A percentile compares a stretch with the other conserved stretches of the same genome.
phyloP scores from a whole-genome alignment of 306 rosid species.

The Castanospermum australe region DNA sequence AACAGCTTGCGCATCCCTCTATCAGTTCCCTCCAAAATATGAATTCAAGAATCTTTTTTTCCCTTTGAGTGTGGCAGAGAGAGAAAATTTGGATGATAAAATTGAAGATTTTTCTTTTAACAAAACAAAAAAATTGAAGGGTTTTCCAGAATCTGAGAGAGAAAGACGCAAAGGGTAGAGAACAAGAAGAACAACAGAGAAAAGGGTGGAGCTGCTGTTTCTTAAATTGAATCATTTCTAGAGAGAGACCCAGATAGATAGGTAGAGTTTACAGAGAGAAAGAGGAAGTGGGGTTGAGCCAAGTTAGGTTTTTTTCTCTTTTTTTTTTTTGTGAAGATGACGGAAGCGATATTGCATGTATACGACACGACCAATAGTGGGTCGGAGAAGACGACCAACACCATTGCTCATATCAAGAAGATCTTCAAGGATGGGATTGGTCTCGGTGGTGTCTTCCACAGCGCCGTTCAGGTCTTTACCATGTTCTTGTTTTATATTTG shows the following conservation, averaged over 20 bases:
- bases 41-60: not conserved
- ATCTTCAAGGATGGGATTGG: slow-evolving; percentile 87
- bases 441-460: slow-evolving; percentile 83
- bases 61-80: too few species aligned
- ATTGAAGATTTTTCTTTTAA: not conserved
- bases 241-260: not conserved
- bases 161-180: not conserved
- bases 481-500: not conserved
- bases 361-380: slow-evolving; percentile 86
- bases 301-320: not conserved
- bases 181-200: not conserved
- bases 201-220: not conserved
- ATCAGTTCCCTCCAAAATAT: not conserved
- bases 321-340: slow-evolving; percentile 53
- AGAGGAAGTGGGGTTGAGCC: not conserved
- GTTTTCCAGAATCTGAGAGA: not conserved
- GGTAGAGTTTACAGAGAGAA: not conserved
- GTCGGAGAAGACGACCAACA: slow-evolving; percentile 71
- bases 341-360: slow-evolving; percentile 65
- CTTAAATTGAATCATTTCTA: not conserved
- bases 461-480: slow-evolving; percentile 69
- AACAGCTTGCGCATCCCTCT: too few species aligned
- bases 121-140: not conserved
- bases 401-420: slow-evolving; percentile 75
- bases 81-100: not conserved